phyloP scores from a whole-genome alignment of 2,329 filamentous ascomycete species.

The Ascochyta clinopodiicola region DNA sequence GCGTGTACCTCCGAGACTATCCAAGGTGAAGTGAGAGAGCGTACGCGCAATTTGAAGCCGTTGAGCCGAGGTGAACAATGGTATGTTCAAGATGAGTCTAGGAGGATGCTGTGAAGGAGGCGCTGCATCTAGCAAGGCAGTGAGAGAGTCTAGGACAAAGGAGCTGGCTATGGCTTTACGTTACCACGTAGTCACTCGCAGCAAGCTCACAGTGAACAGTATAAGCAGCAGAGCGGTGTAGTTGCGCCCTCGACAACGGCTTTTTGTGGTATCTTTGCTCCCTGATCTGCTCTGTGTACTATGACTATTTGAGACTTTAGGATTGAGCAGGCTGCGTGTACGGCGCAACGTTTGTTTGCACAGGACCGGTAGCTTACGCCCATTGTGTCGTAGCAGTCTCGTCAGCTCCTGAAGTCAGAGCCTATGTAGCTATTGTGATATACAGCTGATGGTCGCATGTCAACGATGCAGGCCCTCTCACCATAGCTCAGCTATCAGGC shows the following conservation, averaged over 20 bases:
- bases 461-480: background rate
- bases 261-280: background rate
- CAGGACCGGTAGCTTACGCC: background rate
- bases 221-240: background rate
- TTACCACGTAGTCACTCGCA: background rate
- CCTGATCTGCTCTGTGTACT: background rate
- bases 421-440: background rate
- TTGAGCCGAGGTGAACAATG: background rate
- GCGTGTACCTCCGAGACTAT: background rate
- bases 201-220: background rate
- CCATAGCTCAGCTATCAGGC: background rate
- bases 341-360: background rate
- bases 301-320: background rate
- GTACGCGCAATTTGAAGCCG: background rate
- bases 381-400: background rate
- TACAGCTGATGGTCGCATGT: background rate
- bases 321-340: background rate
- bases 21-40: conserved; percentile 1
- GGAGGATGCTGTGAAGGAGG: background rate
- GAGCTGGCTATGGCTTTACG: background rate
- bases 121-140: background rate
- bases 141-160: background rate
- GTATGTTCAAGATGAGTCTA: background rate
- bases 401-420: too few species aligned
- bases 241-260: background rate